Conservation (phyloP, 106 monocot species). For the Hemerocallis citrina region DNA sequence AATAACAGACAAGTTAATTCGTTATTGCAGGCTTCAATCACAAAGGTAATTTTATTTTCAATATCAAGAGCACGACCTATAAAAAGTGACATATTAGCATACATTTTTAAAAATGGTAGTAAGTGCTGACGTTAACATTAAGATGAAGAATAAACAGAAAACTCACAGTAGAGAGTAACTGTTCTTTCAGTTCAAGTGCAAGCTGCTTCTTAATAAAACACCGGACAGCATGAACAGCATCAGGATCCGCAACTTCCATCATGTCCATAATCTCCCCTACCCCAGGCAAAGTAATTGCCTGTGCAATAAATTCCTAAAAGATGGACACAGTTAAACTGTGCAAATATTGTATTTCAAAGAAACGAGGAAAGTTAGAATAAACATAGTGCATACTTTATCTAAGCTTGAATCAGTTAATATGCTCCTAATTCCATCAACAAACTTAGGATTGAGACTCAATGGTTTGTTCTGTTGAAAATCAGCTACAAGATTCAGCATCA, state of each 20-base stretch:
- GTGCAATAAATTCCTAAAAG: constrained; percentile 88
- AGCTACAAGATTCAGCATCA: constrained; percentile 81
- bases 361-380: neutral
- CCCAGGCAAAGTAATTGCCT: constrained; percentile 78
- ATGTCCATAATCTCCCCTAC: constrained; percentile 77
- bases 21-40: too few species aligned
- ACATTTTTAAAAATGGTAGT: too few species aligned
- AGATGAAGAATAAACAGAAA: neutral
- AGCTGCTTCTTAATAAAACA: constrained; percentile 52
- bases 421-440: constrained; percentile 71
- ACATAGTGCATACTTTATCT: constrained; percentile 66
- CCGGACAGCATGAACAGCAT: constrained; percentile 64
- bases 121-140: too few species aligned
- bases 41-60: too few species aligned
- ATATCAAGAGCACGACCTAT: too few species aligned
- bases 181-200: constrained; percentile 41
- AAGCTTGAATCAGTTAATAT: constrained; percentile 67
- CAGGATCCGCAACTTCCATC: constrained; percentile 75
- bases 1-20: too few species aligned
- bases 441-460: constrained; percentile 62
- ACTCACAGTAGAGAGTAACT: constrained; percentile 43
- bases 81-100: too few species aligned
- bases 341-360: neutral
- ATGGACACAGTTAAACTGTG: neutral
- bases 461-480: constrained; percentile 75